Evolutionary conservation across 2,329 filamentous ascomycete species (phyloP), one percentile per base, ranked within the genome.

Genomic region (Bipolaris oryzae): DNA sequence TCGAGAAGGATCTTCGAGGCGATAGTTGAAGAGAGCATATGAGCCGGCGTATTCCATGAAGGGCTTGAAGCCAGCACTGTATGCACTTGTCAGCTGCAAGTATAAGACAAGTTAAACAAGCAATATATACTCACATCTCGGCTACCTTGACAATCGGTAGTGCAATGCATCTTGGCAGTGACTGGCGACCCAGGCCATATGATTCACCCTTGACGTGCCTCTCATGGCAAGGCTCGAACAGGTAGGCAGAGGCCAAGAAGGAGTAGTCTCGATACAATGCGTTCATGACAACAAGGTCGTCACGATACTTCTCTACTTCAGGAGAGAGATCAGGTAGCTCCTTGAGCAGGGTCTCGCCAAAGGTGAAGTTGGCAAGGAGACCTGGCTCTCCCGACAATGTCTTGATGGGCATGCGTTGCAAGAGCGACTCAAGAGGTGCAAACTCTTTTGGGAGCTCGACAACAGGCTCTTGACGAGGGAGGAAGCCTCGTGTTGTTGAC

Each of bases 231-330:
- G 93, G 93, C 81, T 97, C 93, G 28, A 97, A 86, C 28, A 97
- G 82, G 74, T 96, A 96, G 0, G 92, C 90, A 21, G 91, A 96
- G 5, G 92, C 90, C 28, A 96, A 79, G 81, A 96, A 97, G 13
- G 90, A 90, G 76, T 96, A 97, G 79, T 97, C 93, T 18, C 93
- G 85, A 76, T 96, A 96, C 45, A 96, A 79, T 33, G 92, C 92
- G 69, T 93, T 95, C 81, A 96, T 87, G 57, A 91, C 79, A 15
- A 89, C 89, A 37, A 94, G 82, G 77, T 96, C 88, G 59, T 87
- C 80, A 66, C 84, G 82, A 66, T 84, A 89, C 76, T 86, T 86
- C 69, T 95, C 89, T 55, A 96, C 84, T 64, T 85, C 82, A 5
- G 82, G 82, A 1, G 89, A 90, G 45, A 96, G 81, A 75, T 96